Evolutionary conservation across 192 early-diverging fungal genomes (phyloP).

Genomic region (Mortierella antarctica): DNA sequence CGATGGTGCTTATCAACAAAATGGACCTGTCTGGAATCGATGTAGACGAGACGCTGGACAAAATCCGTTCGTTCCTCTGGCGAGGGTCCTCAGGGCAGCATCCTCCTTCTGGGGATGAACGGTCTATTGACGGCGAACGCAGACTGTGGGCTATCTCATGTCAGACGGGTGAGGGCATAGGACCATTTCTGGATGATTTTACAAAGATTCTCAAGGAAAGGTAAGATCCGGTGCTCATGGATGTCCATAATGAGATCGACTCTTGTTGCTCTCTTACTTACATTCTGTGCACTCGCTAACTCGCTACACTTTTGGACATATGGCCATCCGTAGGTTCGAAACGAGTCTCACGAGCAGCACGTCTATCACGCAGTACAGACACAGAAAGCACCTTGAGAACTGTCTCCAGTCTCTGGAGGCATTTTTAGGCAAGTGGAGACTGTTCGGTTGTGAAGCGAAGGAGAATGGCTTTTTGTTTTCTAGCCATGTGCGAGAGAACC

Average conservation of each 20-base stretch:
- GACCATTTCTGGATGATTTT: conserved; percentile 56
- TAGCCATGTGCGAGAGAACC: background rate
- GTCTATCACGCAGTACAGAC: conserved; percentile 75
- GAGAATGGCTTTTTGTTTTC: background rate
- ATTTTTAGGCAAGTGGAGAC: conserved; percentile 54
- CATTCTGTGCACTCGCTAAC: background rate
- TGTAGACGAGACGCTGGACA: background rate
- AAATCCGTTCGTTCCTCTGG: conserved; percentile 21
- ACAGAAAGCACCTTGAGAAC: conserved; percentile 69
- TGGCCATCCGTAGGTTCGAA: conserved; percentile 30
- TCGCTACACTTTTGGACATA: background rate
- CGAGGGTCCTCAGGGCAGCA: background rate
- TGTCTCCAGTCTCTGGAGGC: conserved; percentile 61
- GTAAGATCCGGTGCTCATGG: conserved; percentile 17
- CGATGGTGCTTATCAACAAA: conserved; percentile 75
- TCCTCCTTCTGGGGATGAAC: too few species aligned
- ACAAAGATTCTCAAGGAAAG: conserved; percentile 53
- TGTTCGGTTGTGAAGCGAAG: background rate
- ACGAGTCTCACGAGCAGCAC: conserved; percentile 40
- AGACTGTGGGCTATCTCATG: conserved; percentile 61
- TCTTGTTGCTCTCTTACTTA: background rate
- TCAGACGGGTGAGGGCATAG: conserved; percentile 61
- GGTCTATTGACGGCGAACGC: background rate
- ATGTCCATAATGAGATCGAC: background rate
- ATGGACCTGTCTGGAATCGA: conserved; percentile 53